Evolutionary conservation across 805 yeast species (phyloP).

Genomic region (Kazachstania viticola): DNA sequence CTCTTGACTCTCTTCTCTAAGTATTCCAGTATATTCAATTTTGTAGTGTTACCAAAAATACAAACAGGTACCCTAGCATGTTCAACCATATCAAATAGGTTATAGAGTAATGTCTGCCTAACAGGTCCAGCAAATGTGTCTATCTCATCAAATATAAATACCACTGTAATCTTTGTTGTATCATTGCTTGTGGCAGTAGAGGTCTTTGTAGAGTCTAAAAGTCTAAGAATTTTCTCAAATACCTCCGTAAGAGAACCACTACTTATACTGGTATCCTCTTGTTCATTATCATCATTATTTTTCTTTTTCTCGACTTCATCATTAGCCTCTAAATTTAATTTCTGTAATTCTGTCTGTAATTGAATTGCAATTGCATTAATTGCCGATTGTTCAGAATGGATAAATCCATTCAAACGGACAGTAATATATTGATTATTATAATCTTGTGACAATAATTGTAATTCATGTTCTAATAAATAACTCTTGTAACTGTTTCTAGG

Average conservation of each 20-base stretch:
- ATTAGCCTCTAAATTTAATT: constrained; percentile 13
- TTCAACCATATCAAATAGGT: constrained; percentile 79
- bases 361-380: constrained; percentile 80
- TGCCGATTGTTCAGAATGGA: constrained; percentile 67
- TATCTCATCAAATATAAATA: constrained; percentile 76
- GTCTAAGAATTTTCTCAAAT: constrained; percentile 43
- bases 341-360: constrained; percentile 40
- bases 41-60: constrained; percentile 69
- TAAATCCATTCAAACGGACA: constrained; percentile 55
- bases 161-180: constrained; percentile 40
- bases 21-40: constrained; percentile 64
- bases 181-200: constrained; percentile 14
- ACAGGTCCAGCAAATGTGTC: constrained; percentile 62
- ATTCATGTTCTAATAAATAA: constrained; percentile 44
- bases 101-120: constrained; percentile 78
- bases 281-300: constrained; percentile 4
- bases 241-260: constrained; percentile 48
- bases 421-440: constrained; percentile 44
- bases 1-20: constrained; percentile 87
- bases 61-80: constrained; percentile 58
- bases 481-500: constrained; percentile 74
- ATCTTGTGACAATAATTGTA: constrained; percentile 32
- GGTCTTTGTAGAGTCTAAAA: constrained; percentile 32
- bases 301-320: constrained; percentile 3
- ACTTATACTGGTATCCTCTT: constrained; percentile 30